A percentile compares a stretch with the other conserved stretches of the same genome.
Evolutionary conservation across 2,329 filamentous ascomycete species (phyloP).

Genomic region (Akanthomyces lecanii): DNA sequence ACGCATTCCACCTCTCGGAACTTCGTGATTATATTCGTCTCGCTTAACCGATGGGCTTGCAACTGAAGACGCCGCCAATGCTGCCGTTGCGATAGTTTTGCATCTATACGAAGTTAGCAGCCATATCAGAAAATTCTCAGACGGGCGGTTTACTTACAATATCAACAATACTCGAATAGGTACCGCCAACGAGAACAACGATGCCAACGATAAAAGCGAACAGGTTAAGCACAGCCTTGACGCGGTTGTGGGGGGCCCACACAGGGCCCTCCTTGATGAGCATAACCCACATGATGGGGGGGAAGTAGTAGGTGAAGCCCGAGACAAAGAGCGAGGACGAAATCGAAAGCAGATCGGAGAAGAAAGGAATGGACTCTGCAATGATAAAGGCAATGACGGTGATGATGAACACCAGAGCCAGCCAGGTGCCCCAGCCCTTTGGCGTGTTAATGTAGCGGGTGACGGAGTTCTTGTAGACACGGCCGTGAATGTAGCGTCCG

Average conservation of each 20-base stretch:
- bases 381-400: conserved; percentile 67
- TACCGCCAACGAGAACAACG: conserved; percentile 31
- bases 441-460: conserved; percentile 45
- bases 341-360: conserved; percentile 61
- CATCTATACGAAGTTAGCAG: conserved; percentile 22
- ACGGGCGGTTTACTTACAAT: conserved; percentile 25
- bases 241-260: conserved; percentile 29
- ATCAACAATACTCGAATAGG: conserved; percentile 30
- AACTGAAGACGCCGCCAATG: conserved; percentile 28
- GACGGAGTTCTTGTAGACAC: conserved; percentile 40
- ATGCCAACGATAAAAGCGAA: conserved; percentile 29
- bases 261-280: conserved; percentile 31
- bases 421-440: conserved; percentile 52
- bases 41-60: conserved; percentile 20
- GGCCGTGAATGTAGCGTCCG: conserved; percentile 43
- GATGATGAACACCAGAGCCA: conserved; percentile 50
- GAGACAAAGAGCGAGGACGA: conserved; percentile 48
- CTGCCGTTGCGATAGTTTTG: conserved; percentile 25
- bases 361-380: conserved; percentile 69
- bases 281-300: conserved; percentile 42
- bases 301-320: conserved; percentile 39
- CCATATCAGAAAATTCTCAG: not conserved
- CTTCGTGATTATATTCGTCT: not conserved
- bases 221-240: conserved; percentile 25
- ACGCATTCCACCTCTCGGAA: not conserved